Evolutionary conservation across 495 filamentous ascomycete genomes (phyloP), one percentile per base, ranked within the genome.

Genomic region (Lasiosphaeria ovina): DNA sequence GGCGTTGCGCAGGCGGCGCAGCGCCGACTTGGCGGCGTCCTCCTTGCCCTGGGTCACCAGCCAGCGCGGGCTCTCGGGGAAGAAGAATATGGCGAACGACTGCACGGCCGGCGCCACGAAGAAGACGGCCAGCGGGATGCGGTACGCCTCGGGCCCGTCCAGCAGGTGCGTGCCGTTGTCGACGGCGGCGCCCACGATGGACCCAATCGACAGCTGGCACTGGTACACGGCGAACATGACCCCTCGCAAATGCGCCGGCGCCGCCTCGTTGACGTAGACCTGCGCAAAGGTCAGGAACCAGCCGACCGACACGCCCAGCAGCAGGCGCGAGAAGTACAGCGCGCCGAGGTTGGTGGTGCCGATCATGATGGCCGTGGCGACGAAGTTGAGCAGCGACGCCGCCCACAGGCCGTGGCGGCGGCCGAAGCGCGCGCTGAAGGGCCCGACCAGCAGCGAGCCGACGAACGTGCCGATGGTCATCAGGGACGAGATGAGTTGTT

Each of bases 31-130:
- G 8, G 81, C 81, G 48, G 74, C 69, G 10, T 76, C 75, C n/a
- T 66, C 56, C 51, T 67, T 76, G 14, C 77, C 74, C 35, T 79
- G 72, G 38, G 76, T 75, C 50, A 83, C 68, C 8, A 86, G 74
- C 83, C 83, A 86, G 35, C 83, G 77, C 1, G 83, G 83, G 16
- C 74, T 78, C 55, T 85, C 82, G 0, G 82, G 81, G 35, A 84
- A 78, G 69, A 83, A 81, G 57, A 83, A 66, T 34, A 85, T 56
- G n/a, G 76, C 76, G 11, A 74, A 57, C 31, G 73, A 67, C 47
- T 82, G 69, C 49, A 84, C 65, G 11, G 71, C 72, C 1, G 82
- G 82, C 16, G 82, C 74, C 16, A 78, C 69, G 63, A 76, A 84
- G 61, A 83, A 72, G 11, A 83, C 58, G 9, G 78, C 79, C 0